These are phyloP conservation scores for Colletotrichum tanaceti DNA, from an alignment of 2,329 filamentous ascomycete species.

Conservation along the genomic window DNA sequence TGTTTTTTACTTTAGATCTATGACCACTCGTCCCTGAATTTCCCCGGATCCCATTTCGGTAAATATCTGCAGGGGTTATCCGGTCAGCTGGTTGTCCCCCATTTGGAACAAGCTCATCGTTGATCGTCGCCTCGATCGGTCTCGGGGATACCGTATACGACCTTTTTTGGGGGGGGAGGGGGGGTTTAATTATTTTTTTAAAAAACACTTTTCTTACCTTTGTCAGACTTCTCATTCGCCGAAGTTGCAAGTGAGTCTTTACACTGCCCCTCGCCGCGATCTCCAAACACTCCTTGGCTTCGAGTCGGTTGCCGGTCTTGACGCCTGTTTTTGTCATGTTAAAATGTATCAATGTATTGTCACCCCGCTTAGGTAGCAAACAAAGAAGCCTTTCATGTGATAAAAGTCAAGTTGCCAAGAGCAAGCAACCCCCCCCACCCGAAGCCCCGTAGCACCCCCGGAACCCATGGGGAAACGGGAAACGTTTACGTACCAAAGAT, in stretches of 20 bases:
- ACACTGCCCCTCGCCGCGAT: constrained; percentile 35
- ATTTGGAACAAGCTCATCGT: neutral
- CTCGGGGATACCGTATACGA: too few relatives aligned
- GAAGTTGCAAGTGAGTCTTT: constrained; percentile 37
- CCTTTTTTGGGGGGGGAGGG: too few relatives aligned
- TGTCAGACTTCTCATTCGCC: constrained; percentile 38
- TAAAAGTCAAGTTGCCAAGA: too few relatives aligned
- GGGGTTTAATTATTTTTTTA: too few relatives aligned
- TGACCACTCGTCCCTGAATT: constrained; percentile 37
- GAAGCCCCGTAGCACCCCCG: too few relatives aligned
- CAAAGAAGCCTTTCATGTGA: too few relatives aligned
- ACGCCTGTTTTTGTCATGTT: constrained; percentile 18
- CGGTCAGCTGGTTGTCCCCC: neutral
- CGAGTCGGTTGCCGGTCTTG: constrained; percentile 38
- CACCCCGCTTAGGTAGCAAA: neutral
- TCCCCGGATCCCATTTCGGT: constrained; percentile 35
- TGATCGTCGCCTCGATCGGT: neutral
- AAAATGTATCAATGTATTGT: constrained; percentile 12
- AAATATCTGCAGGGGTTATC: constrained; percentile 19
- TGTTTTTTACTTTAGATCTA: constrained; percentile 34
- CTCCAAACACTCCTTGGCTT: constrained; percentile 39
- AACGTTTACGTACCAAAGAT: constrained; percentile 32
- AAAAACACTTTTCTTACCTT: too few relatives aligned
- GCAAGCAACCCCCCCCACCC: too few relatives aligned
- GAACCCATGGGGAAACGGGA: too few relatives aligned